phyloP scores from a whole-genome alignment of 108 stramenopile species.

The Fragilariopsis cylindrus region DNA sequence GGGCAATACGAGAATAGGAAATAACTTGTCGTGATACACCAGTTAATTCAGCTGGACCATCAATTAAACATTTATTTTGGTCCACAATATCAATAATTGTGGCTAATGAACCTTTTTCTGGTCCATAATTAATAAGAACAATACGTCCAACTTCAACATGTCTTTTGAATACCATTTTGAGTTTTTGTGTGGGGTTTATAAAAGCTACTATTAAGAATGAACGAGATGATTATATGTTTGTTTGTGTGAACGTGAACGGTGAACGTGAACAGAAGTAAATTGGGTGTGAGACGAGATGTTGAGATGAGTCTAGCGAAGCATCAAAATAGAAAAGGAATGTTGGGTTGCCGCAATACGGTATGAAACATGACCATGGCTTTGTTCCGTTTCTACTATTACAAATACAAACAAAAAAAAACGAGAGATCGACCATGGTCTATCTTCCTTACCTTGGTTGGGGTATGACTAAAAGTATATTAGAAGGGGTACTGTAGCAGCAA shows the following conservation, averaged over 20 bases:
- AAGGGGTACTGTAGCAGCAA: too few relatives aligned
- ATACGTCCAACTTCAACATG: slow-evolving; percentile 99
- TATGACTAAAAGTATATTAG: too few relatives aligned
- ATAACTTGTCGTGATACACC: slow-evolving; percentile 96
- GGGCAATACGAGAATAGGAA: slow-evolving; percentile 87
- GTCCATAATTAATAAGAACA: slow-evolving; percentile 97
- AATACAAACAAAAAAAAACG: too few relatives aligned
- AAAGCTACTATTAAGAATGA: background rate
- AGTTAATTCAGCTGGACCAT: slow-evolving; percentile 89
- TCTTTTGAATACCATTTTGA: slow-evolving; percentile 90
- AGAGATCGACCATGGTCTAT: too few relatives aligned
- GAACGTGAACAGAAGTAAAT: background rate
- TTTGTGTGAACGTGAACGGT: background rate
- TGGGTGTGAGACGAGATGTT: background rate
- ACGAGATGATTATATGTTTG: background rate
- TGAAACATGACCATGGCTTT: rapidly evolving
- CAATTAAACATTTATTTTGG: slow-evolving; percentile 97
- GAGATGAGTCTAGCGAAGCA: too few relatives aligned
- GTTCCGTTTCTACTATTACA: too few relatives aligned
- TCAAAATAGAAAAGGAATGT: too few relatives aligned
- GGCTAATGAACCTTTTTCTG: slow-evolving; percentile 91
- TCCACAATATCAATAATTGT: slow-evolving; percentile 98
- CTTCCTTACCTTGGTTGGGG: too few relatives aligned
- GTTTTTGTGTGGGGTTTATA: slow-evolving; percentile 12
- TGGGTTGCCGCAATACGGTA: too few relatives aligned